phyloP scores from a whole-genome alignment of 78 protist genomes.

The Guillardia theta region DNA sequence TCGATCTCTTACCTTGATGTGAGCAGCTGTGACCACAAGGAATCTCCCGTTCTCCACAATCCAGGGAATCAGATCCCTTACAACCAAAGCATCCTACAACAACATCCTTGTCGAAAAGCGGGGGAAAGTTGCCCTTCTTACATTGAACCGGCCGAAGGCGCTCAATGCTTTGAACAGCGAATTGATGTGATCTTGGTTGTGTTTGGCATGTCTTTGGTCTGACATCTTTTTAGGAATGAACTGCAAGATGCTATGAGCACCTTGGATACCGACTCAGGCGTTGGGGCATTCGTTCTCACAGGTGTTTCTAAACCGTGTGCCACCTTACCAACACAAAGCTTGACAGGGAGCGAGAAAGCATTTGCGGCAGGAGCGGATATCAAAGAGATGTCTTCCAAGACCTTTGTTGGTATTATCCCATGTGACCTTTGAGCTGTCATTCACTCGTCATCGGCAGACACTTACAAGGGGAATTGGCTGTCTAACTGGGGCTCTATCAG shows the following conservation, averaged over 20 bases:
- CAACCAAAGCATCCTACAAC: too few relatives aligned
- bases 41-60: too few relatives aligned
- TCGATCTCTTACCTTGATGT: too few relatives aligned
- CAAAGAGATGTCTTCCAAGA: constrained; percentile 81
- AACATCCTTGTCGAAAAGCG: too few relatives aligned
- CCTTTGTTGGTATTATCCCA: constrained; percentile 45
- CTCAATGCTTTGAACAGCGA: constrained; percentile 88
- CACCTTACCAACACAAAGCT: neutral
- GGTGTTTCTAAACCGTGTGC: neutral
- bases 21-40: too few relatives aligned
- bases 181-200: constrained; percentile 51
- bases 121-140: constrained; percentile 64
- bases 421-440: neutral
- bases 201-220: neutral
- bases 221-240: constrained; percentile 42
- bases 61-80: too few relatives aligned
- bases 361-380: constrained; percentile 98
- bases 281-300: constrained; percentile 86
- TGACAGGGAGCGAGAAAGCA: constrained; percentile 85
- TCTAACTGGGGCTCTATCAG: neutral
- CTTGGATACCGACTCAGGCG: constrained; percentile 69
- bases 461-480: neutral
- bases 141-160: constrained; percentile 89
- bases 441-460: neutral
- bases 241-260: constrained; percentile 55